These are phyloP conservation scores for Pseudocercospora crystallina DNA, from an alignment of 2,329 filamentous ascomycete species.

Conservation along the genomic window DNA sequence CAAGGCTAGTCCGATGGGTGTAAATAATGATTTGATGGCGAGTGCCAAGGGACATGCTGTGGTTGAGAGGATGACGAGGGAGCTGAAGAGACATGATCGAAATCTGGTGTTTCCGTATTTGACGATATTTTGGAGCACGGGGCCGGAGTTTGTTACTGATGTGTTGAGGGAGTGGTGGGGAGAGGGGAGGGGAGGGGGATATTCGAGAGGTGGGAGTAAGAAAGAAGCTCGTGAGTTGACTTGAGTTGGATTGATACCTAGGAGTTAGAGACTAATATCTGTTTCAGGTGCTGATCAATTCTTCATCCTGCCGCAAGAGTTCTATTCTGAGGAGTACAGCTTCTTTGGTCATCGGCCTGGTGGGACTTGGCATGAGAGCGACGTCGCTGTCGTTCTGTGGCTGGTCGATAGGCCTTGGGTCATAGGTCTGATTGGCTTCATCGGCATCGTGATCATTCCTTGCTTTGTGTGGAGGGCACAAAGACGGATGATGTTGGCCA, in stretches of 20 bases:
- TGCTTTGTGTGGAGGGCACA: too few species aligned
- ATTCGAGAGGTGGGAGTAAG: background rate
- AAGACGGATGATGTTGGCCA: too few species aligned
- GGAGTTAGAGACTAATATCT: too few species aligned
- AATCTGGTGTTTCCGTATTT: constrained; percentile 30
- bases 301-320: constrained; percentile 27
- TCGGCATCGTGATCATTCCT: too few species aligned
- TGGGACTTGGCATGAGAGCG: constrained; percentile 34
- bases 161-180: constrained; percentile 28
- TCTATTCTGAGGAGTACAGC: constrained; percentile 33
- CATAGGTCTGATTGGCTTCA: too few species aligned
- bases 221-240: background rate
- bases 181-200: too few species aligned
- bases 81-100: constrained; percentile 17
- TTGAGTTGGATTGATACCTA: too few species aligned
- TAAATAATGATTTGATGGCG: constrained; percentile 74
- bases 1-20: constrained; percentile 68
- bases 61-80: constrained; percentile 23
- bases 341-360: constrained; percentile 35
- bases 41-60: constrained; percentile 26
- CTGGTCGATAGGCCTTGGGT: constrained; percentile 19
- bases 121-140: constrained; percentile 35
- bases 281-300: background rate
- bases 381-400: constrained; percentile 34
- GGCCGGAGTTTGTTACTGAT: constrained; percentile 32